These are phyloP conservation scores for Puccinia novopanici DNA, from an alignment of 1,284 basidiomycete genomes.

Conservation along the genomic window DNA sequence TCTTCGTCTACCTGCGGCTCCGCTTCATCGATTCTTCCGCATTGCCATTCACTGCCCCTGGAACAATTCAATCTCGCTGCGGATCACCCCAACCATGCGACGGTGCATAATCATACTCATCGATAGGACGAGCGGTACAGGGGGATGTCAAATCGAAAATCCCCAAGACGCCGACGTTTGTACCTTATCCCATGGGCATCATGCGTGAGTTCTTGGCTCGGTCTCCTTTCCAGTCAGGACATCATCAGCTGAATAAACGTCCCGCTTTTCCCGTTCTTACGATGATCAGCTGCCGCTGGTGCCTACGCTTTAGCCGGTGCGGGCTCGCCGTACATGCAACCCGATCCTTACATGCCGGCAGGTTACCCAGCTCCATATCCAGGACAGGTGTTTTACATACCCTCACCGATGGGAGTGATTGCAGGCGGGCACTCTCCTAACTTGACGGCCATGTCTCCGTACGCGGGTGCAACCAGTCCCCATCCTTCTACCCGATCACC, in stretches of 20 bases:
- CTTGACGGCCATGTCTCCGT: conserved; percentile 36
- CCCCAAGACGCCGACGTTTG: conserved; percentile 50
- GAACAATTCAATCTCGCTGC: neutral
- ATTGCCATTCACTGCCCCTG: neutral
- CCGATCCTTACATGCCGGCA: conserved; percentile 44
- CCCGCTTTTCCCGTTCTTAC: neutral
- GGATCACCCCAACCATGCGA: neutral
- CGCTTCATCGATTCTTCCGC: neutral
- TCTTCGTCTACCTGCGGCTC: conserved; percentile 4
- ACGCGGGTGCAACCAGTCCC: conserved; percentile 32
- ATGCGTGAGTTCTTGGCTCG: conserved; percentile 38
- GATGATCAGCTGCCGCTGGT: conserved; percentile 5
- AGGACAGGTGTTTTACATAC: conserved; percentile 47
- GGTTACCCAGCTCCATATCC: conserved; percentile 41
- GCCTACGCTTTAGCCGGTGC: conserved; percentile 45
- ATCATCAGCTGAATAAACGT: neutral
- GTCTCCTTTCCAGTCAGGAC: neutral
- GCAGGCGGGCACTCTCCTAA: conserved; percentile 38
- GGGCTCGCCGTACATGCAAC: conserved; percentile 48
- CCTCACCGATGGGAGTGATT: conserved; percentile 46
- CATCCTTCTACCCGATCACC: conserved; percentile 39
- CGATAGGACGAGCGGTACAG: conserved; percentile 47
- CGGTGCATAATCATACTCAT: neutral
- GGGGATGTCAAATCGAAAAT: conserved; percentile 49
- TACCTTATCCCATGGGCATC: conserved; percentile 49